Conservation (phyloP, 225 moss, liverwort and hornwort species). For the Pseudoscleropodium purum region DNA sequence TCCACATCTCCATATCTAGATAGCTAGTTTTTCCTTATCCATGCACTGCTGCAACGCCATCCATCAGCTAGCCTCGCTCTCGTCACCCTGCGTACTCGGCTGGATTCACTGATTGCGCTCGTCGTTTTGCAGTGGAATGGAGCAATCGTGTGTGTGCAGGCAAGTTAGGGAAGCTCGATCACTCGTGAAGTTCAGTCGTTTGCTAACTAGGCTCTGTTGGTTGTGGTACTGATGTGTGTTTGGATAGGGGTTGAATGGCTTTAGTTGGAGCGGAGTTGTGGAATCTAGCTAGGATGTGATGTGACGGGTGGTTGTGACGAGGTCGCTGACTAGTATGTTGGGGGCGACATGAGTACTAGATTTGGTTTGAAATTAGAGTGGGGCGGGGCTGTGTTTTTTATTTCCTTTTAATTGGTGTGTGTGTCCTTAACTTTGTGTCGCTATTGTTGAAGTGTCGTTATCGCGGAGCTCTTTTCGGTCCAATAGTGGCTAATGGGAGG, state of each 20-base stretch:
- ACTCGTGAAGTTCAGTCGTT: too few relatives aligned
- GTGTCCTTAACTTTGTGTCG: not conserved
- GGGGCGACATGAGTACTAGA: not conserved
- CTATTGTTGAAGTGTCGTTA: not conserved
- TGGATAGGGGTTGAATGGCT: not conserved
- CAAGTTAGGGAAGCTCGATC: not conserved
- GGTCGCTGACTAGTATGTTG: not conserved
- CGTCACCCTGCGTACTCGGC: not conserved
- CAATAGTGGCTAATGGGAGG: constrained; percentile 27
- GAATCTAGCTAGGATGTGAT: not conserved
- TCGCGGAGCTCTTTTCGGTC: constrained; percentile 42
- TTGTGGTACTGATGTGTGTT: not conserved
- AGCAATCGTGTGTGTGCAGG: not conserved
- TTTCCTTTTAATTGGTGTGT: not conserved
- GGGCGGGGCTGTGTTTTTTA: too few relatives aligned
- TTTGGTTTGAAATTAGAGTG: not conserved
- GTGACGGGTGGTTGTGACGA: not conserved
- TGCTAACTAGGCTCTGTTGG: not conserved
- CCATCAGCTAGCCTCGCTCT: not conserved
- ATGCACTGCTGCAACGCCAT: not conserved
- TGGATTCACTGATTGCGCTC: not conserved
- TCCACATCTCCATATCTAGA: not conserved
- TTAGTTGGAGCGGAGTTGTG: not conserved
- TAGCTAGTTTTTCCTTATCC: not conserved
- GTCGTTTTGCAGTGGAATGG: not conserved